Percentiles rank a stretch among this genome's conserved stretches.
Evolutionary conservation across 2,329 filamentous ascomycete species (phyloP).

Genomic region (Cladophialophora exuberans): DNA sequence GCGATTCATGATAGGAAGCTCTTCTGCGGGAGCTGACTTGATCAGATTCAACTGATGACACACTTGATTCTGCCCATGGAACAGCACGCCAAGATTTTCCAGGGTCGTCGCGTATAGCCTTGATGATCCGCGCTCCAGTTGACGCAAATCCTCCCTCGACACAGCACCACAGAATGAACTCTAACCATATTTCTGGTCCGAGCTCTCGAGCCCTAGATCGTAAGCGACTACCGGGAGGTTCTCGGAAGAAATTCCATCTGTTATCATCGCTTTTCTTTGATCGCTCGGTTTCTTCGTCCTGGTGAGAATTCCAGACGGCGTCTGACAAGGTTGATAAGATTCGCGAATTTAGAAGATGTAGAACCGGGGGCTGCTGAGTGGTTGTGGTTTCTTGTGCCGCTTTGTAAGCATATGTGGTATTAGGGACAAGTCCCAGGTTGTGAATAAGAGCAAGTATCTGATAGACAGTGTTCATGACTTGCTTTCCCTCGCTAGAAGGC

Average conservation of each 20-base stretch:
- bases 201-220: constrained; percentile 48
- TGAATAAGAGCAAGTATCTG: constrained; percentile 50
- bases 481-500: constrained; percentile 38
- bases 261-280: constrained; percentile 40
- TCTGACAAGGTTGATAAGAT: constrained; percentile 54
- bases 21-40: constrained; percentile 10
- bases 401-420: constrained; percentile 47
- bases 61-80: constrained; percentile 41
- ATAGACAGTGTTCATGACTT: constrained; percentile 50
- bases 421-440: constrained; percentile 47
- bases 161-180: constrained; percentile 55
- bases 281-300: constrained; percentile 42
- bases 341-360: constrained; percentile 47
- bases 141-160: constrained; percentile 49
- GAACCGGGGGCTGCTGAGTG: constrained; percentile 45
- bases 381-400: constrained; percentile 36
- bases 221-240: constrained; percentile 44
- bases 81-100: constrained; percentile 44
- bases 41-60: neutral
- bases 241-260: constrained; percentile 33
- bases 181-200: constrained; percentile 53
- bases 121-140: constrained; percentile 46
- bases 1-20: constrained; percentile 21
- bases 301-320: constrained; percentile 48
- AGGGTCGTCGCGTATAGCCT: constrained; percentile 37